phyloP scores from a whole-genome alignment of 495 filamentous ascomycete genomes.

The Xylaria longipes region DNA sequence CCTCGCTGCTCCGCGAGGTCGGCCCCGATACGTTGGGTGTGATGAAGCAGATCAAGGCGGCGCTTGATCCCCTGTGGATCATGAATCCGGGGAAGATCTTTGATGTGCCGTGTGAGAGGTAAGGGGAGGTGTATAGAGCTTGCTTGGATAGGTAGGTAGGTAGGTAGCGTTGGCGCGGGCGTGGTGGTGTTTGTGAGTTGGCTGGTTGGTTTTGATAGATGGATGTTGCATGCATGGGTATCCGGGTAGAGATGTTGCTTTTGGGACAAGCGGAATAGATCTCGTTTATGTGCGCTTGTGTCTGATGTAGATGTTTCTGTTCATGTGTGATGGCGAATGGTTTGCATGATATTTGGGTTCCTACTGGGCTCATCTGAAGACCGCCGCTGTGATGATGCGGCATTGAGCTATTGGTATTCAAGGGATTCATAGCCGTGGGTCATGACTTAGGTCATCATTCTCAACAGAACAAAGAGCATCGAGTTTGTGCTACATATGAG shows the following conservation, averaged over 20 bases:
- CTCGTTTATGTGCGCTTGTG: not conserved
- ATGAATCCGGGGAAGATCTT: conserved; percentile 94
- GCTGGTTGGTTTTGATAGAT: not conserved
- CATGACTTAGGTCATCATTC: not conserved
- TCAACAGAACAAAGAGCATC: not conserved
- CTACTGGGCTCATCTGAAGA: not conserved
- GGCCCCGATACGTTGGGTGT: conserved; percentile 79
- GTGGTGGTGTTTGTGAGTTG: not conserved
- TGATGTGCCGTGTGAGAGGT: conserved; percentile 54
- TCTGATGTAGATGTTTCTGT: not conserved
- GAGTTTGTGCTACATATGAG: not conserved
- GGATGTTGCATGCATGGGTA: not conserved
- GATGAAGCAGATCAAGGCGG: conserved; percentile 83
- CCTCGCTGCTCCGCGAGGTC: conserved; percentile 79
- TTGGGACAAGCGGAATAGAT: not conserved
- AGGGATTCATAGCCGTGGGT: not conserved
- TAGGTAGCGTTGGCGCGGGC: too few species aligned
- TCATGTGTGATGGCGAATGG: not conserved
- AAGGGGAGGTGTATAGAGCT: not conserved
- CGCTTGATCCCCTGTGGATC: conserved; percentile 89
- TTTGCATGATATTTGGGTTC: not conserved
- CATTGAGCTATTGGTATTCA: not conserved
- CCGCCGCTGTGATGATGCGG: not conserved
- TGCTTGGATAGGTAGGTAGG: conserved; percentile 7
- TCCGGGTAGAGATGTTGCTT: not conserved